A percentile compares a stretch with the other conserved stretches of the same genome.
Evolutionary conservation across 371 early-diverging fungal genomes (phyloP).

Genomic region (Cokeromyces recurvatus): DNA sequence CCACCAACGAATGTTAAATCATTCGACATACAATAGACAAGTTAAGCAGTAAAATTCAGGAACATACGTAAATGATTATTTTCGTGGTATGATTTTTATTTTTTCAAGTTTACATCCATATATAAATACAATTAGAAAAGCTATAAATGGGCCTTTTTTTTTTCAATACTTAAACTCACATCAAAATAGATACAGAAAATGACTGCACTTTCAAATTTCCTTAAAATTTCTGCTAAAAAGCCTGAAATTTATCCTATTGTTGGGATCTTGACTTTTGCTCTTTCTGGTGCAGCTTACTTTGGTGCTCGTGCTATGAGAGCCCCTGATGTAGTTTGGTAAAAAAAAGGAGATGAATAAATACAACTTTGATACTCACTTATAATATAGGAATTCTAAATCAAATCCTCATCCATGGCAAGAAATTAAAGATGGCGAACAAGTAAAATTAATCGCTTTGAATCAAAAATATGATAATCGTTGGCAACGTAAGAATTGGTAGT

Average conservation of each 20-base stretch:
- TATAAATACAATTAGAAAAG: too few species aligned
- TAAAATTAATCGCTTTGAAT: slow-evolving; percentile 27
- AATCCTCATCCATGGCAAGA: slow-evolving; percentile 37
- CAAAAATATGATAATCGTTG: slow-evolving; percentile 29
- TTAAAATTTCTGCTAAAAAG: slow-evolving; percentile 19
- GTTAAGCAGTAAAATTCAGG: too few species aligned
- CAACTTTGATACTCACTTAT: too few species aligned
- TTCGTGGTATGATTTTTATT: too few species aligned
- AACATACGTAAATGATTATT: too few species aligned
- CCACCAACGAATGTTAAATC: too few species aligned
- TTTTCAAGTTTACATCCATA: too few species aligned
- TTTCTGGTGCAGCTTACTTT: slow-evolving; percentile 25
- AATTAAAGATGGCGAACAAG: slow-evolving; percentile 31
- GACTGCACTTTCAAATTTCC: slow-evolving; percentile 16
- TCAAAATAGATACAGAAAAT: not conserved
- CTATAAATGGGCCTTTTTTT: too few species aligned
- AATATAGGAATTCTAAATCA: not conserved
- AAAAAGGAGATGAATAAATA: too few species aligned
- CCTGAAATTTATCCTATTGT: slow-evolving; percentile 37
- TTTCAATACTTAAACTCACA: too few species aligned
- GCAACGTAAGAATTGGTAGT: slow-evolving; percentile 23
- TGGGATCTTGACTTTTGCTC: slow-evolving; percentile 23
- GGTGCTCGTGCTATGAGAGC: slow-evolving; percentile 21
- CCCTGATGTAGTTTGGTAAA: slow-evolving; percentile 42
- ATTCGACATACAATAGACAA: too few species aligned